Evolutionary conservation across 2,329 filamentous ascomycete genomes (phyloP).

Genomic region (Pseudogymnoascus sp.): DNA sequence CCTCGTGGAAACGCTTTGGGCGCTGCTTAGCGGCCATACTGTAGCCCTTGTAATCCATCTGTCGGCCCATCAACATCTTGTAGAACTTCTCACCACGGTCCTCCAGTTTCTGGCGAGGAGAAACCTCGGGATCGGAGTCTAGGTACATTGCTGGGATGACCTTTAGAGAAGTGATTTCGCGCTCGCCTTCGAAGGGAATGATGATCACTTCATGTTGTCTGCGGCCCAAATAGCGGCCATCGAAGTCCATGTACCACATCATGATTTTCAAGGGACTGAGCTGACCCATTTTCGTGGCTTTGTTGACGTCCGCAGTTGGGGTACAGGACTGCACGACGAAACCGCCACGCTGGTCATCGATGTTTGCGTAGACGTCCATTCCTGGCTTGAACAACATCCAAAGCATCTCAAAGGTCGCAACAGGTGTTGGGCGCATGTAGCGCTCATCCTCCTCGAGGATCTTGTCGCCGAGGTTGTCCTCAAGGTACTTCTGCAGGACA

Average conservation of each 20-base stretch:
- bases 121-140: constrained; percentile 14
- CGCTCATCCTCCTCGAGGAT: constrained; percentile 17
- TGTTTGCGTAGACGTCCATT: constrained; percentile 19
- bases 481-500: constrained; percentile 14
- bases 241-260: constrained; percentile 28
- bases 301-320: background rate
- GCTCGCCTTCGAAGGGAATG: constrained; percentile 24
- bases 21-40: constrained; percentile 19
- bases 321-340: constrained; percentile 17
- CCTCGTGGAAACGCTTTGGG: constrained; percentile 20
- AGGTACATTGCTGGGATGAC: constrained; percentile 22
- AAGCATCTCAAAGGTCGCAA: constrained; percentile 21
- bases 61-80: constrained; percentile 19
- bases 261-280: constrained; percentile 19
- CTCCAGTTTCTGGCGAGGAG: constrained; percentile 15
- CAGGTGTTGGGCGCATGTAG: constrained; percentile 15
- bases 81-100: constrained; percentile 22
- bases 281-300: constrained; percentile 14
- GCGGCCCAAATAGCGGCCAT: constrained; percentile 24
- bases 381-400: constrained; percentile 23
- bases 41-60: constrained; percentile 22
- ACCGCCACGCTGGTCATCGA: constrained; percentile 18
- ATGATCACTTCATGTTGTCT: constrained; percentile 21
- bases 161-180: constrained; percentile 24
- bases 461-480: constrained; percentile 20